phyloP scores from a whole-genome alignment of 352 stramenopile genomes.

The Phytophthora aleatoria region DNA sequence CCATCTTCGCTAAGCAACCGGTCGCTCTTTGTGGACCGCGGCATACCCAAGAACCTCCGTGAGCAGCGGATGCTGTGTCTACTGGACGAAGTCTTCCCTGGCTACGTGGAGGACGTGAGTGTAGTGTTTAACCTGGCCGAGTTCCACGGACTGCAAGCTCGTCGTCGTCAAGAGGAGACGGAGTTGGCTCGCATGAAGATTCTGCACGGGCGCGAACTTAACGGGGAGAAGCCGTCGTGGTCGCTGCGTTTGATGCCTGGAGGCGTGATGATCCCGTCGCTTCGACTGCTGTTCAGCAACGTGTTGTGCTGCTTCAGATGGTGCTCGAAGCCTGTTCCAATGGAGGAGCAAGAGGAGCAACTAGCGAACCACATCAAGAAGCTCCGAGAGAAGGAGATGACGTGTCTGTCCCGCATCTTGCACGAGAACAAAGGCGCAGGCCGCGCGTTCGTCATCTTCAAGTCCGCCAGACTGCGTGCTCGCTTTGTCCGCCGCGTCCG shows the following conservation, averaged over 20 bases:
- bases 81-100: conserved; percentile 81
- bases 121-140: conserved; percentile 84
- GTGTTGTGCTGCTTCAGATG: conserved; percentile 56
- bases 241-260: conserved; percentile 72
- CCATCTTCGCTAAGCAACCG: conserved; percentile 73
- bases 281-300: conserved; percentile 49
- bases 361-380: conserved; percentile 53
- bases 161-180: conserved; percentile 52
- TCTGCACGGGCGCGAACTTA: conserved; percentile 46
- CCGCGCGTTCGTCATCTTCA: conserved; percentile 85
- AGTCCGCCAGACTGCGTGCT: conserved; percentile 67
- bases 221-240: conserved; percentile 56
- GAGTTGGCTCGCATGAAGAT: conserved; percentile 64
- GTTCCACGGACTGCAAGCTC: conserved; percentile 67
- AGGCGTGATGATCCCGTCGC: conserved; percentile 71
- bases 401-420: conserved; percentile 61
- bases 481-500: conserved; percentile 78
- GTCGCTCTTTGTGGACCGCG: conserved; percentile 81
- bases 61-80: conserved; percentile 80
- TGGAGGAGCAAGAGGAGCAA: conserved; percentile 46
- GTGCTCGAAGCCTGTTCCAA: conserved; percentile 45
- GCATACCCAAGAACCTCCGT: conserved; percentile 72
- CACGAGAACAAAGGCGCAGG: conserved; percentile 74
- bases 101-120: conserved; percentile 80
- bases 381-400: conserved; percentile 58